Evolutionary conservation across 768 basidiomycete genomes (phyloP), one percentile per base, ranked within the genome.

Genomic region (Amanita jacksonii): DNA sequence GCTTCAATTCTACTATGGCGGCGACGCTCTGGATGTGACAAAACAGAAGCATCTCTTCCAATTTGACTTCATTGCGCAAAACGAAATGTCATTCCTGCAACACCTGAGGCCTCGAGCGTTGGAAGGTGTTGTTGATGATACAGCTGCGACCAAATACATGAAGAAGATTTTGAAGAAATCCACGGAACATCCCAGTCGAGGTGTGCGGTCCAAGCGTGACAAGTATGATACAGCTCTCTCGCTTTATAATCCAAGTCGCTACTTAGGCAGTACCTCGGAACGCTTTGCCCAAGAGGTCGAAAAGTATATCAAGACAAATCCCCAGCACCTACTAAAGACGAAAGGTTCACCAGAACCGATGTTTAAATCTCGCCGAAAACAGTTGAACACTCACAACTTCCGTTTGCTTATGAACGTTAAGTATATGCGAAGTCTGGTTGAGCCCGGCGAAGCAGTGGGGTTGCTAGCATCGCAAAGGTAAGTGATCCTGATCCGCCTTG

Each of bases 381-480:
- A 67, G 25, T 64, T 80, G 46, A 61, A 66, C 47, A 51, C 68
- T 4, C 70, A 70, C 36, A 65, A 77, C 46, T 98, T 99, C 76
- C 74, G 79, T 30, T 59, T 76, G 18, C 62, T 98, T 52, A 92
- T 94, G 79, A 81, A 91, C 53, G 74, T 87, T 57, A 88, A 94
- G 60, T 99, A 97, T 61, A 73, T 98, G 75, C 75, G 85, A 46
- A 89, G 88, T 59, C 65, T 99, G 42, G 89, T 92, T 3, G 96
- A 99, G 47, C 92, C 96, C 4, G 96, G 96, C 50, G 96, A 99
- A 65, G 92, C 96, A n/a, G 94, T 99, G 24, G 96, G 96, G 31
- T 62, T 98, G 36, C 69, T 99, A 37, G 96, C 96, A 8, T 94
- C 94, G 13, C 96, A 99, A 70, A 90, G 93, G 94, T 93, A 25